Percentiles rank a stretch among this genome's conserved stretches.
Evolutionary conservation across 2,329 filamentous ascomycete genomes (phyloP).

Genomic region (Diaporthe citri): DNA sequence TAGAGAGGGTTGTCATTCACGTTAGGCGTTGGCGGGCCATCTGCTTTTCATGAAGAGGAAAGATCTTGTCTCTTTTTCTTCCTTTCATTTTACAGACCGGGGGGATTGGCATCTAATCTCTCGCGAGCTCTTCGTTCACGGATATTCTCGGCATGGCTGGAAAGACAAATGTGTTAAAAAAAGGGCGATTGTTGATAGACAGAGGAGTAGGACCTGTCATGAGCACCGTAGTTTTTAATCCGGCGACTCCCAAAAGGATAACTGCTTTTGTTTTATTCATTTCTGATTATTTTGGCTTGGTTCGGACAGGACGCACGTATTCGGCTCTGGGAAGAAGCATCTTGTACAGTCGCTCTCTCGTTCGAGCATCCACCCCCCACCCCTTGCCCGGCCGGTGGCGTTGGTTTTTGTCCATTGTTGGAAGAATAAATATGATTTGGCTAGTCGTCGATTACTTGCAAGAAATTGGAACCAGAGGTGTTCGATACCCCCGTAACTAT

Average conservation of each 20-base stretch:
- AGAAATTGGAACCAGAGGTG: conserved; percentile 36
- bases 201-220: conserved; percentile 36
- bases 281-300: conserved; percentile 41
- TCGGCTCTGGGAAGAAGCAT: conserved; percentile 20
- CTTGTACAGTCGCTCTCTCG: conserved; percentile 34
- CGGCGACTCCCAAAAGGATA: conserved; percentile 34
- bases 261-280: conserved; percentile 34
- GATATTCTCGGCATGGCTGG: conserved; percentile 38
- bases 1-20: conserved; percentile 35
- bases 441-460: conserved; percentile 21
- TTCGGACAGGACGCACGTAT: conserved; percentile 49
- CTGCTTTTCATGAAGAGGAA: conserved; percentile 40
- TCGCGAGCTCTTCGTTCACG: conserved; percentile 20
- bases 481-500: conserved; percentile 24
- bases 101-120: conserved; percentile 20
- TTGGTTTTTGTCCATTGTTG: not conserved
- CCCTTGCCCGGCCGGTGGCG: not conserved
- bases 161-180: conserved; percentile 39
- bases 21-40: conserved; percentile 38
- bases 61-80: conserved; percentile 36
- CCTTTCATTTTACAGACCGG: conserved; percentile 25
- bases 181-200: conserved; percentile 37
- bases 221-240: conserved; percentile 34
- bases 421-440: conserved; percentile 33
- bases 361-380: not conserved